A percentile compares a stretch with the other conserved stretches of the same genome.
Evolutionary conservation across 2,329 filamentous ascomycete species (phyloP).

Genomic region (Trichoderma afroharzianum): DNA sequence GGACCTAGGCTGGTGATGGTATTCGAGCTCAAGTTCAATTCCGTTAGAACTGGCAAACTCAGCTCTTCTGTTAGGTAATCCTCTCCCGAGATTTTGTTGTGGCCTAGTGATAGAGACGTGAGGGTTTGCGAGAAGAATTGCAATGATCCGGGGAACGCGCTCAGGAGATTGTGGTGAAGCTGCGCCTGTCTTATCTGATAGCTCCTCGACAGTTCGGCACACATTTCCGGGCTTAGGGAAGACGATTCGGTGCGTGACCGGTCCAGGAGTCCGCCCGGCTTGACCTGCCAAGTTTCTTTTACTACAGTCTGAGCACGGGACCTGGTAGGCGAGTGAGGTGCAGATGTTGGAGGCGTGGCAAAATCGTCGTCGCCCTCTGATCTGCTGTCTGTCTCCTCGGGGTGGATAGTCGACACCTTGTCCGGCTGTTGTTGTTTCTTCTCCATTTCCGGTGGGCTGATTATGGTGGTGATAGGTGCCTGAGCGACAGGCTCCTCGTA

Average conservation of each 20-base stretch:
- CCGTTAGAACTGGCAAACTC: conserved; percentile 68
- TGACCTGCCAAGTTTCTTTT: conserved; percentile 52
- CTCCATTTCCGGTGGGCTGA: conserved; percentile 31
- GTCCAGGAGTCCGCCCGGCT: conserved; percentile 63
- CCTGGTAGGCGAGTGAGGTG: conserved; percentile 47
- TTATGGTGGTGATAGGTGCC: conserved; percentile 22
- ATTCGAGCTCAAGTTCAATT: conserved; percentile 73
- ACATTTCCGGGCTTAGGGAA: conserved; percentile 55
- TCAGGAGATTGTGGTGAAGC: conserved; percentile 74
- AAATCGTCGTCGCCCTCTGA: conserved; percentile 55
- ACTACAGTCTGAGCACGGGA: conserved; percentile 47
- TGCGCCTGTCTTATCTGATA: conserved; percentile 57
- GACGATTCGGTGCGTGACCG: conserved; percentile 63
- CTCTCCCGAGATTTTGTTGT: conserved; percentile 67
- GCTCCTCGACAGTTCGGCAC: conserved; percentile 51
- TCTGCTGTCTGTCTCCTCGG: conserved; percentile 41
- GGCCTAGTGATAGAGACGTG: conserved; percentile 67
- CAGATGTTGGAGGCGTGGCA: conserved; percentile 55
- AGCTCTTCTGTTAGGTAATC: conserved; percentile 64
- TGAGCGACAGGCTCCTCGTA: conserved; percentile 33
- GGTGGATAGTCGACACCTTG: conserved; percentile 16
- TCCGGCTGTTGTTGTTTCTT: conserved; percentile 15
- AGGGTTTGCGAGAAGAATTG: conserved; percentile 68
- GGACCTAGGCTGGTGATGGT: conserved; percentile 67
- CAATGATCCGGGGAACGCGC: conserved; percentile 65